Evolutionary conservation across 176 grass and related monocot species (phyloP).

Genomic region (Phyllostachys edulis): DNA sequence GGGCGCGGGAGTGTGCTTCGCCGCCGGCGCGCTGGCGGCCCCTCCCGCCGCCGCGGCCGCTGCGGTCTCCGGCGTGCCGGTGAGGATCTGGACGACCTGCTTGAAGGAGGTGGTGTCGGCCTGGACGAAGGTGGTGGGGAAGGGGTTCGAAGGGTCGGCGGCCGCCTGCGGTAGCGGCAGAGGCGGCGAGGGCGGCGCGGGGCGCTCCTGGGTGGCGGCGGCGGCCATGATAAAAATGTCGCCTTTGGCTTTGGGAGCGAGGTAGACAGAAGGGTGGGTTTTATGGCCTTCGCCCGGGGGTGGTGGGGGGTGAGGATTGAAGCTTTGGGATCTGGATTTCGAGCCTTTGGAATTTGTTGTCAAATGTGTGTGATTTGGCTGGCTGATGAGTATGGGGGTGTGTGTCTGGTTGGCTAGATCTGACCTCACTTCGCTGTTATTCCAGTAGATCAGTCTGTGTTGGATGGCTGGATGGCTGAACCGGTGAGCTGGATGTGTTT

Average conservation of each 20-base stretch:
- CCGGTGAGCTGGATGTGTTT: slow-evolving; percentile 27
- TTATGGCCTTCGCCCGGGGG: slow-evolving; percentile 58
- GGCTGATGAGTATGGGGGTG: background rate
- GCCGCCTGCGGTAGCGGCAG: slow-evolving; percentile 15
- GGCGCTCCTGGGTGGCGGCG: slow-evolving; percentile 38
- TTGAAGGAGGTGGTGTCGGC: slow-evolving; percentile 68
- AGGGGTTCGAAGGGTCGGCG: slow-evolving; percentile 45
- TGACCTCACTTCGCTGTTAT: background rate
- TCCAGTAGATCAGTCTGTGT: slow-evolving; percentile 10
- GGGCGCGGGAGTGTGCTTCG: slow-evolving; percentile 14
- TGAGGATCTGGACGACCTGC: slow-evolving; percentile 86
- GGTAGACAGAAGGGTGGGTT: background rate
- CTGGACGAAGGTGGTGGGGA: slow-evolving; percentile 71
- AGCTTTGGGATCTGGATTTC: slow-evolving; percentile 60
- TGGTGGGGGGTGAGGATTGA: slow-evolving; percentile 15
- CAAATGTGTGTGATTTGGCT: slow-evolving; percentile 20
- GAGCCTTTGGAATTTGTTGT: slow-evolving; percentile 29
- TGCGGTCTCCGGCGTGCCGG: slow-evolving; percentile 68
- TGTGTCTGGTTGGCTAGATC: slow-evolving; percentile 21
- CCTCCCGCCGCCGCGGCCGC: slow-evolving; percentile 44
- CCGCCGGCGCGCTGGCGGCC: background rate
- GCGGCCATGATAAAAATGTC: slow-evolving; percentile 59
- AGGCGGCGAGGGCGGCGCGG: background rate
- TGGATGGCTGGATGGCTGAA: background rate
- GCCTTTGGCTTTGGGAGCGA: slow-evolving; percentile 30